Conservation (phyloP, 169 alveolate species). For the Babesia bovis region DNA sequence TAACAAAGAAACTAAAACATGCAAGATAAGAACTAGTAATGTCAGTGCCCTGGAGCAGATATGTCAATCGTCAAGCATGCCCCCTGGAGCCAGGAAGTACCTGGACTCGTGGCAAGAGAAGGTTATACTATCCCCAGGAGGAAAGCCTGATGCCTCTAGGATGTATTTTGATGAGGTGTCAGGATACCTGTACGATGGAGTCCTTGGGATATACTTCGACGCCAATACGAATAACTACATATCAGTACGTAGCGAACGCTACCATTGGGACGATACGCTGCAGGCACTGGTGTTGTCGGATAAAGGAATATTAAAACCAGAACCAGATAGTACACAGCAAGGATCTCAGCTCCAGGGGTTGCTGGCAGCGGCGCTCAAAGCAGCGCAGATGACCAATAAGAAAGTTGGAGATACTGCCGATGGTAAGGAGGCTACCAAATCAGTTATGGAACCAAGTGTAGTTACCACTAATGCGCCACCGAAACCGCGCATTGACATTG, state of each 20-base stretch:
- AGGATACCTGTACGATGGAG: slow-evolving; percentile 50
- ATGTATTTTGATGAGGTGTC: slow-evolving; percentile 38
- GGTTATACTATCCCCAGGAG: slow-evolving; percentile 22
- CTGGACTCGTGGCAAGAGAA: slow-evolving; percentile 40
- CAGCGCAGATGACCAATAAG: slow-evolving; percentile 57
- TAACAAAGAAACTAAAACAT: slow-evolving; percentile 30
- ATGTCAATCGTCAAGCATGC: slow-evolving; percentile 1
- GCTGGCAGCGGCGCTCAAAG: slow-evolving; percentile 52
- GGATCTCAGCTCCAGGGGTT: slow-evolving; percentile 17
- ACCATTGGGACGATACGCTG: slow-evolving; percentile 64
- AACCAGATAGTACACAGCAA: neutral
- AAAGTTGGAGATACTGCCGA: neutral
- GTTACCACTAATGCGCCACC: neutral
- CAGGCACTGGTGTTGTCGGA: slow-evolving; percentile 35
- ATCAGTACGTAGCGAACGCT: slow-evolving; percentile 70
- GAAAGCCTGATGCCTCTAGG: slow-evolving; percentile 58
- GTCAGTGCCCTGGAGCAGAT: slow-evolving; percentile 22
- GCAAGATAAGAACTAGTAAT: slow-evolving; percentile 45
- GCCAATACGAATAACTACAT: slow-evolving; percentile 74
- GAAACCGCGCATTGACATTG: neutral
- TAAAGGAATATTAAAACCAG: no score
- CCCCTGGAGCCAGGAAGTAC: slow-evolving; percentile 18
- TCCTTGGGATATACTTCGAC: slow-evolving; percentile 67
- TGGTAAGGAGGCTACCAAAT: neutral
- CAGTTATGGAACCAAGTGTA: neutral